Evolutionary conservation across 2,329 filamentous ascomycete genomes (phyloP), one percentile per base, ranked within the genome.

Genomic region (Fusarium sp.): DNA sequence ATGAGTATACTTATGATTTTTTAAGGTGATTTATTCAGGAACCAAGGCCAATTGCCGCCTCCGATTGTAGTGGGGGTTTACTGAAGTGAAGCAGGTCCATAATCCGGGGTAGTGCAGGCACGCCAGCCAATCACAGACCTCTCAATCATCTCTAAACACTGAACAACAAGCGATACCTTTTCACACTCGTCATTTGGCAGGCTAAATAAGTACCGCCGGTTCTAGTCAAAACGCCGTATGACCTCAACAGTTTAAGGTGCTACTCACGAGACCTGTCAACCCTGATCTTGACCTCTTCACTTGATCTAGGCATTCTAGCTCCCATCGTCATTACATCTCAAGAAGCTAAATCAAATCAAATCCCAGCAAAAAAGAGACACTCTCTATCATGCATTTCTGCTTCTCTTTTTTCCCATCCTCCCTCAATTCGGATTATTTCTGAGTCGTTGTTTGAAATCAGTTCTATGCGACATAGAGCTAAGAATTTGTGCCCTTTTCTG

Each of bases 181-280:
- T 46, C 42, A 24, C 28, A 42, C 33, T 53, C 52, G 57, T 47
- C 44, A 31, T 46, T 53, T 56, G 37, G 42, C 23, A 46, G 37
- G 20, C 24, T 38, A 42, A 29, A 28, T 46, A 70, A 35, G 67
- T 68, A 64, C 54, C 56, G 8, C 35, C 38, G 31, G 41, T 49
- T 47, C 44, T 43, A 37, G 47, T 26, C 23, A 37, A 21, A 54
- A 39, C 43, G 16, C 62, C 69, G 49, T 72, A 74, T 75, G 73
- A 75, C 73, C 72, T 70, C 64, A 68, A 66, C 72, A 33, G 42
- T 69, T 63, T 48, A 50, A 35, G 31, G 31, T 43, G 39, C 47
- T 38, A 28, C 65, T 70, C 72, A 74, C 72, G 72, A 69, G 72
- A 73, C 72, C 61, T 58, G 38, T 28, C 63, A 63, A 69, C 39